Conservation (phyloP, 805 yeast species). For the Scheffersomyces lignosus region DNA sequence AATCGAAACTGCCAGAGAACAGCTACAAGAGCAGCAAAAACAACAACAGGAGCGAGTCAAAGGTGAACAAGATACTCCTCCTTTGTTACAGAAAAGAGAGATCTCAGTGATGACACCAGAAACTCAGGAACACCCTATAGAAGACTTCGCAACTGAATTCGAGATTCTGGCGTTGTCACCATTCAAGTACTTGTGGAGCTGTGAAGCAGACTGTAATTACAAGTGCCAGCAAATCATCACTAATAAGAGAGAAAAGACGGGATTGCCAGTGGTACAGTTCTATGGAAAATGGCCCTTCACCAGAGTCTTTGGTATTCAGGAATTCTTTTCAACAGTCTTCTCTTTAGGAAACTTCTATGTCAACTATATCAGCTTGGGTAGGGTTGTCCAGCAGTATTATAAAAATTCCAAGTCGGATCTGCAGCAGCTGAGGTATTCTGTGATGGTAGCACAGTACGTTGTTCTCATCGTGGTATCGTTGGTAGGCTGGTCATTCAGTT, state of each 20-base stretch:
- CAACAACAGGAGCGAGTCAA: conserved; percentile 3
- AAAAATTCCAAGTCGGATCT: conserved; percentile 12
- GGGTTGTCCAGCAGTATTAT: conserved; percentile 25
- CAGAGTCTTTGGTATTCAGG: conserved; percentile 38
- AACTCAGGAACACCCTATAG: not conserved
- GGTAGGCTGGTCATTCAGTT: conserved; percentile 39
- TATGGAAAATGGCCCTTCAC: conserved; percentile 46
- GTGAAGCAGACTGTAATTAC: conserved; percentile 37
- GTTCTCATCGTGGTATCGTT: conserved; percentile 25
- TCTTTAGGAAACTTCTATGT: conserved; percentile 37
- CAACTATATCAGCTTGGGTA: conserved; percentile 28
- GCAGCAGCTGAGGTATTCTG: conserved; percentile 7
- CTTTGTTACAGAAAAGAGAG: not conserved
- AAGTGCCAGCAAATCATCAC: conserved; percentile 40
- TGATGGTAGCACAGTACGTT: conserved; percentile 33
- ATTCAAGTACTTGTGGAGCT: conserved; percentile 28
- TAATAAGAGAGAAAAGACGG: conserved; percentile 14
- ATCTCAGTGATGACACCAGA: not conserved
- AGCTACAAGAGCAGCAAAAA: not conserved
- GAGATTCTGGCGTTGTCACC: not conserved
- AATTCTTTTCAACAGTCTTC: conserved; percentile 34
- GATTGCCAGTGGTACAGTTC: conserved; percentile 36
- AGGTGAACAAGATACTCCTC: not conserved
- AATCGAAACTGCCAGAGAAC: conserved; percentile 3
- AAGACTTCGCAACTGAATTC: not conserved